phyloP scores from a whole-genome alignment of 2,329 filamentous ascomycete genomes.

The Delphinella strobiligena region DNA sequence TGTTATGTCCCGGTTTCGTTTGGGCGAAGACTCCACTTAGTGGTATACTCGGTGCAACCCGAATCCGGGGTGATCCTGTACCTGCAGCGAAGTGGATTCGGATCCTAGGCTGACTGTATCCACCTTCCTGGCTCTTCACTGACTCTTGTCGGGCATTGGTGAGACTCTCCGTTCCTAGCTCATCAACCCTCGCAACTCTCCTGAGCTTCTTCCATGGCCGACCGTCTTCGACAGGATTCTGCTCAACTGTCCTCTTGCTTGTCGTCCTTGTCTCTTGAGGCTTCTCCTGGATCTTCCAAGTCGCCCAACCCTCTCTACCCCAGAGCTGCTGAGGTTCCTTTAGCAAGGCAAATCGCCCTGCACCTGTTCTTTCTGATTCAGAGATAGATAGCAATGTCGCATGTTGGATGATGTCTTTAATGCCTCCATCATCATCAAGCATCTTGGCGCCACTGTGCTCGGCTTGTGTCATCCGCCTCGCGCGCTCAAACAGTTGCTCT shows the following conservation, averaged over 20 bases:
- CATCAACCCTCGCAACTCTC: too few relatives aligned
- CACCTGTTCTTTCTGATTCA: constrained; percentile 18
- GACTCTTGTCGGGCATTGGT: too few relatives aligned
- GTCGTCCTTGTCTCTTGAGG: not conserved
- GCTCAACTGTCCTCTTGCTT: not conserved
- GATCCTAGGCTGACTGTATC: too few relatives aligned
- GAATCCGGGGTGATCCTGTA: too few relatives aligned
- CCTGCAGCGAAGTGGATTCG: too few relatives aligned
- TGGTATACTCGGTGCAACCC: too few relatives aligned
- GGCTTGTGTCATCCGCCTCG: constrained; percentile 59
- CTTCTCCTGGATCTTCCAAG: constrained; percentile 7
- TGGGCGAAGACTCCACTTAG: too few relatives aligned
- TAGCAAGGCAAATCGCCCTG: constrained; percentile 29
- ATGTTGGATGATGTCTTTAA: constrained; percentile 47
- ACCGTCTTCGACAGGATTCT: too few relatives aligned
- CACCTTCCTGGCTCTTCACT: too few relatives aligned
- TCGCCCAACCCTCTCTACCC: constrained; percentile 21
- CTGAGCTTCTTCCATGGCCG: too few relatives aligned
- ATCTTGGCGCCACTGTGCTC: constrained; percentile 44
- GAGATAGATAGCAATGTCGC: constrained; percentile 37
- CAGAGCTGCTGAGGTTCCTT: constrained; percentile 33
- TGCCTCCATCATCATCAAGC: constrained; percentile 46
- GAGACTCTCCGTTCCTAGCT: too few relatives aligned
- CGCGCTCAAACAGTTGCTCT: constrained; percentile 65
- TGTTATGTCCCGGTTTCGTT: too few relatives aligned